Evolutionary conservation across 1,139 yeast species (phyloP), one percentile per base, ranked within the genome.

Genomic region (Suhomyces guaymorum): DNA sequence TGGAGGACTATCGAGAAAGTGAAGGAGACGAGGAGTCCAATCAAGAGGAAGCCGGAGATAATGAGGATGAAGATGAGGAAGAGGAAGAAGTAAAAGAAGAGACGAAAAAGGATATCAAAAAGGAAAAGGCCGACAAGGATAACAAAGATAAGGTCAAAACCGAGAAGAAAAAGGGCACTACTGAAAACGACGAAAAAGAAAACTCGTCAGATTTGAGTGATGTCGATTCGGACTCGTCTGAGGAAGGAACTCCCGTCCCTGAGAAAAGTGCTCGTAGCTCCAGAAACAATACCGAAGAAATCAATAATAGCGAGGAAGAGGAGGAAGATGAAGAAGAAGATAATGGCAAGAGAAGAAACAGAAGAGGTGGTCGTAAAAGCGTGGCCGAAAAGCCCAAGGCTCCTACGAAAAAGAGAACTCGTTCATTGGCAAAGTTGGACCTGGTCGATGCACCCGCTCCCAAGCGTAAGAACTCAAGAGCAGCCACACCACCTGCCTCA

Each of bases 1-100:
- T 78, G 15, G 86, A 78, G 39, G 70, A 65, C 16, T 38, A 33
- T 24, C 23, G 29, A 11, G 49, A 40, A 17, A 25, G 12, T 15
- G 32, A 18, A n/a, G 33, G 26, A n/a, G n/a, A n/a, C n/a, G n/a
- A n/a, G n/a, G n/a, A n/a, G n/a, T n/a, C n/a, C n/a, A n/a, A n/a
- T n/a, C n/a, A n/a, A n/a, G n/a, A n/a, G 4, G 30, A 23, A n/a
- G 20, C 13, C 4, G 34, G 28, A 12, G 15, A 25, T 8, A 33
- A 31, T 17, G 25, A 18, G 11, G 22, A 18, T 8, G 24, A 22
- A n/a, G 15, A 21, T 7, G 34, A 18, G 9, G 20, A 21, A n/a
- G 26, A 25, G 10, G 29, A 20, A n/a, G 29, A n/a, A 5, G 29
- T 14, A 6, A 20, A 15, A 12, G 22, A 26, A 12, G 21, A 15